Conservation (phyloP, 2,329 filamentous ascomycete species). For the Gyromitra esculenta region DNA sequence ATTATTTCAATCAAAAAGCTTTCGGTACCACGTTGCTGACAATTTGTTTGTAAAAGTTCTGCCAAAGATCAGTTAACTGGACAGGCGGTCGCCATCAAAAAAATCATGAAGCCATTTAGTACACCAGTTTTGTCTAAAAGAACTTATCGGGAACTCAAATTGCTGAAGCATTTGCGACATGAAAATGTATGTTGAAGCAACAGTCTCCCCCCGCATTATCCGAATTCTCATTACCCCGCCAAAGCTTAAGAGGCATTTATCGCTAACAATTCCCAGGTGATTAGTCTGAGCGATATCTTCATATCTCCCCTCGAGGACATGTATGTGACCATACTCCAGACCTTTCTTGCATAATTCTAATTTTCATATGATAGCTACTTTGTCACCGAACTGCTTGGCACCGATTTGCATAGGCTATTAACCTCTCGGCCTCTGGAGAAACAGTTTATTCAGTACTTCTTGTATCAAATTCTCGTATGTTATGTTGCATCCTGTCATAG, state of each 20-base stretch:
- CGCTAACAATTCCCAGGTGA: conserved; percentile 71
- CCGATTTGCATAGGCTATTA: conserved; percentile 92
- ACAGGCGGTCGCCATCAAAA: conserved; percentile 98
- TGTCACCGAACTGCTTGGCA: conserved; percentile 95
- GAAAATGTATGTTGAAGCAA: conserved; percentile 76
- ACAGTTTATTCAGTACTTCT: conserved; percentile 99
- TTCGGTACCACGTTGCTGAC: conserved; percentile 29
- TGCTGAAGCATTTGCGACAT: conserved; percentile 94
- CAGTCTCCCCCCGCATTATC: conserved; percentile 1
- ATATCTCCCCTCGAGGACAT: conserved; percentile 99
- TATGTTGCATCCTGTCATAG: neutral
- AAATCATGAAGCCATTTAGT: conserved; percentile 99
- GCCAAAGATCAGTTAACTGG: conserved; percentile 97
- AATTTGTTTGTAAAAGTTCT: conserved; percentile 69
- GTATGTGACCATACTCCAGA: conserved; percentile 66
- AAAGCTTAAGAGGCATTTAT: conserved; percentile 12
- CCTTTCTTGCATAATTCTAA: conserved; percentile 20
- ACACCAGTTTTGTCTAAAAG: conserved; percentile 98
- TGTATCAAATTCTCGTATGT: conserved; percentile 96
- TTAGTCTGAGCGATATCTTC: conserved; percentile 98
- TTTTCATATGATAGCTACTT: conserved; percentile 75
- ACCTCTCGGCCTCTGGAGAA: conserved; percentile 97
- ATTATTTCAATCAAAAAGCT: conserved; percentile 57
- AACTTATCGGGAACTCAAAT: conserved; percentile 96
- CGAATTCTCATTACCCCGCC: conserved; percentile 28